phyloP scores from a whole-genome alignment of 306 rosid genomes.

The Dalbergia oliveri region DNA sequence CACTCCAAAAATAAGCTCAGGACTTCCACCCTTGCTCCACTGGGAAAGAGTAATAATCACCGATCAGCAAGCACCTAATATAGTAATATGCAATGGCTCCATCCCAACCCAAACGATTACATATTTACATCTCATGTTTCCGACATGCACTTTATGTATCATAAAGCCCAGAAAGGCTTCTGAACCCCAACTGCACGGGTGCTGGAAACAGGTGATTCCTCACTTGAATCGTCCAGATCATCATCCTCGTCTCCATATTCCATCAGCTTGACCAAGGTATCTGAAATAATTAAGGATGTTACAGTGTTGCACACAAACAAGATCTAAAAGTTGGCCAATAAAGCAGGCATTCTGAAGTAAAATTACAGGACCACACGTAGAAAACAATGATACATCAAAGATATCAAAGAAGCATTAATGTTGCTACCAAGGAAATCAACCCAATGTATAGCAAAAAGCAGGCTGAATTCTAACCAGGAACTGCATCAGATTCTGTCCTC shows the following conservation, averaged over 20 bases:
- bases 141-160: conserved; percentile 46
- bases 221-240: conserved; percentile 65
- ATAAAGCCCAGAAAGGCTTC: conserved; percentile 95
- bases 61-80: conserved; percentile 15
- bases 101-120: not conserved
- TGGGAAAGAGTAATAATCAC: conserved; percentile 20
- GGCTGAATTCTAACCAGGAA: conserved; percentile 71
- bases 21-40: conserved; percentile 24
- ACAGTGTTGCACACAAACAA: not conserved
- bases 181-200: conserved; percentile 51
- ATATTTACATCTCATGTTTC: conserved; percentile 45
- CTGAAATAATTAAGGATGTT: conserved; percentile 55
- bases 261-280: conserved; percentile 88
- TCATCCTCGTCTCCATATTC: conserved; percentile 98
- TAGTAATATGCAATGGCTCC: conserved; percentile 23
- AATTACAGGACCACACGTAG: conserved; percentile 23
- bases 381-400: conserved; percentile 10
- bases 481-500: conserved; percentile 56
- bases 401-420: conserved; percentile 15
- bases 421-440: conserved; percentile 22
- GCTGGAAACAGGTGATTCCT: conserved; percentile 51
- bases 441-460: conserved; percentile 20
- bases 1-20: conserved; percentile 37
- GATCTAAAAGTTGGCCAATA: conserved; percentile 28
- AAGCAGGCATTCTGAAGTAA: conserved; percentile 12